Conservation (phyloP, 768 basidiomycete species). For the Serendipita sp. region DNA sequence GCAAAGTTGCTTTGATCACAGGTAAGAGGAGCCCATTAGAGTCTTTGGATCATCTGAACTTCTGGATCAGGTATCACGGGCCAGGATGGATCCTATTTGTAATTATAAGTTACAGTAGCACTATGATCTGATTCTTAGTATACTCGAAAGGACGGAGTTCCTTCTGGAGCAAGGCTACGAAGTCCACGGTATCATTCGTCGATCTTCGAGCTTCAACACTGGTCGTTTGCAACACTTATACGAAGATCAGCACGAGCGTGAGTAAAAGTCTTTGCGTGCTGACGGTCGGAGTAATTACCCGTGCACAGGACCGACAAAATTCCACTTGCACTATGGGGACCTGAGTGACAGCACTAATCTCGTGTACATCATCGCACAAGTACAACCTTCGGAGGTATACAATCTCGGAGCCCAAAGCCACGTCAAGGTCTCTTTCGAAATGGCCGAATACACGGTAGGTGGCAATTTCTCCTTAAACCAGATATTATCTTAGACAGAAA, state of each 20-base stretch:
- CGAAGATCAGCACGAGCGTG: conserved; percentile 83
- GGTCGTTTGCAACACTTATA: conserved; percentile 88
- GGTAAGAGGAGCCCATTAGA: conserved; percentile 29
- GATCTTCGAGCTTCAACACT: conserved; percentile 97
- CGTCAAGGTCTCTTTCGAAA: conserved; percentile 98
- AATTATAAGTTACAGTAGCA: conserved; percentile 21
- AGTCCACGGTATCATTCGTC: conserved; percentile 90
- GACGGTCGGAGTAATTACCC: neutral
- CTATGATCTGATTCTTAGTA: conserved; percentile 6
- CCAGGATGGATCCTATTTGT: conserved; percentile 93
- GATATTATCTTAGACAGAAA: neutral
- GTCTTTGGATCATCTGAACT: neutral
- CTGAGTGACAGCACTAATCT: conserved; percentile 93
- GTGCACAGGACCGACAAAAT: conserved; percentile 46
- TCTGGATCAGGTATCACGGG: conserved; percentile 67
- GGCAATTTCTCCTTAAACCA: neutral
- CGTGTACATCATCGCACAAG: conserved; percentile 88
- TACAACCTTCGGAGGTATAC: conserved; percentile 92
- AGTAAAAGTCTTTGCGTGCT: conserved; percentile 17
- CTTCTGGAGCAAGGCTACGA: conserved; percentile 77
- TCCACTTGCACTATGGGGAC: conserved; percentile 84
- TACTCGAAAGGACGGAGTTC: conserved; percentile 49
- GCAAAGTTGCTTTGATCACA: conserved; percentile 87
- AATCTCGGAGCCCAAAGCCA: conserved; percentile 96
- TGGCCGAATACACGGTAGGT: conserved; percentile 83